phyloP scores from a whole-genome alignment of 768 basidiomycete genomes.

The Naganishia onofrii region DNA sequence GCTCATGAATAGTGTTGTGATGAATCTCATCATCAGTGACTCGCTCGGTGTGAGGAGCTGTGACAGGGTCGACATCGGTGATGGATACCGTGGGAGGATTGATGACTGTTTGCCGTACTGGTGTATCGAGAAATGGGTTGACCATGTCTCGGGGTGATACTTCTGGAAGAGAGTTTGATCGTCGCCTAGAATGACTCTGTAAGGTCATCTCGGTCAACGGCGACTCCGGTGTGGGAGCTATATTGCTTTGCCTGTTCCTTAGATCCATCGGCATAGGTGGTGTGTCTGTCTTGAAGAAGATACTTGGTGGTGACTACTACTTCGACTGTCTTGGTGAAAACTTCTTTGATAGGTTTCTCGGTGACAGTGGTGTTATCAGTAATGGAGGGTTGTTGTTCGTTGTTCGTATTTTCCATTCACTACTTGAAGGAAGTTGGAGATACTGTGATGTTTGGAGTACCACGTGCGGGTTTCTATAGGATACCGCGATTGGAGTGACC shows the following conservation, averaged over 20 bases:
- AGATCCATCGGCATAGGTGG: conserved; percentile 3
- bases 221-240: not conserved
- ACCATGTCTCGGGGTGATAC: not conserved
- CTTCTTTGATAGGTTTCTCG: not conserved
- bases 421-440: not conserved
- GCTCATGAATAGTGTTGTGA: conserved; percentile 2
- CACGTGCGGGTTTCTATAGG: not conserved
- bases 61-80: too few species aligned
- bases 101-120: not conserved
- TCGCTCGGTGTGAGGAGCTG: not conserved
- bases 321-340: not conserved
- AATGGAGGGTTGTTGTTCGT: not conserved
- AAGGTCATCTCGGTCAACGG: conserved; percentile 6
- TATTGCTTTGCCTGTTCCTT: not conserved
- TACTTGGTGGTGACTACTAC: not conserved
- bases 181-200: not conserved
- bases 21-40: not conserved
- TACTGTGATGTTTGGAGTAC: conserved; percentile 1
- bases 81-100: not conserved
- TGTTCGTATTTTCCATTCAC: not conserved
- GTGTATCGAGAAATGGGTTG: not conserved
- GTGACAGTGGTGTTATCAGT: not conserved
- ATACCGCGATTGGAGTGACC: conserved; percentile 3
- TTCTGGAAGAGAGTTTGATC: not conserved
- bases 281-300: not conserved